Percentiles rank a stretch among this genome's conserved stretches.
Conservation (phyloP, 495 filamentous ascomycete species). For the Parathielavia appendiculata region DNA sequence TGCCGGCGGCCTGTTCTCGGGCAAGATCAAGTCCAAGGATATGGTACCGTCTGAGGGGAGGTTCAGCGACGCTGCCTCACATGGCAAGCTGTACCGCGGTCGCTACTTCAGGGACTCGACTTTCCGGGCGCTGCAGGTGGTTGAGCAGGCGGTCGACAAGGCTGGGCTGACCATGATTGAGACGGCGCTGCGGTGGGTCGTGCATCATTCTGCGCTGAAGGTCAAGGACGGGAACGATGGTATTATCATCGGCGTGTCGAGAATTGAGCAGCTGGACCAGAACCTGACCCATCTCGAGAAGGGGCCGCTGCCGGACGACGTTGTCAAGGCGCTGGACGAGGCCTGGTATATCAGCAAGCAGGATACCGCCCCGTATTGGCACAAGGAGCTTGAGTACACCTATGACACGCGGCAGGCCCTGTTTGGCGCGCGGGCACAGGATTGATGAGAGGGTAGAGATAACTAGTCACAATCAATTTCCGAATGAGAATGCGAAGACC, state of each 20-base stretch:
- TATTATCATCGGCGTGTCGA: conserved; percentile 74
- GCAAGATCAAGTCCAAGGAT: conserved; percentile 74
- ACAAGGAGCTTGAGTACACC: conserved; percentile 65
- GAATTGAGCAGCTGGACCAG: conserved; percentile 62
- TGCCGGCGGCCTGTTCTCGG: conserved; percentile 77
- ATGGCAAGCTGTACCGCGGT: conserved; percentile 63
- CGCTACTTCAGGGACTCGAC: conserved; percentile 77
- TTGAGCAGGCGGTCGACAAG: conserved; percentile 70
- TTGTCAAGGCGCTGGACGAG: conserved; percentile 72
- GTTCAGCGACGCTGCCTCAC: conserved; percentile 52
- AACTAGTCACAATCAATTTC: too few species aligned
- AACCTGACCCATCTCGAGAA: conserved; percentile 79
- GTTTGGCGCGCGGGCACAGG: conserved; percentile 37
- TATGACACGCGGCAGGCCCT: conserved; percentile 67
- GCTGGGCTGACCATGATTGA: conserved; percentile 77
- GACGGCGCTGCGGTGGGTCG: conserved; percentile 74
- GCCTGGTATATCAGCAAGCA: conserved; percentile 65
- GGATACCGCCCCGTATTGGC: conserved; percentile 70
- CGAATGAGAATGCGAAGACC: too few species aligned
- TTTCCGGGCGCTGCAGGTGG: conserved; percentile 67
- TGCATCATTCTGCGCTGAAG: conserved; percentile 72
- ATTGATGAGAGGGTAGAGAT: too few species aligned
- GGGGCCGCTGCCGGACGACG: conserved; percentile 79
- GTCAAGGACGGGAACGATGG: conserved; percentile 74
- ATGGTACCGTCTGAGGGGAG: conserved; percentile 60